A percentile compares a stretch with the other conserved stretches of the same genome.
phyloP scores from a whole-genome alignment of 257 asterid species.

The Solanum bulbocastanum region DNA sequence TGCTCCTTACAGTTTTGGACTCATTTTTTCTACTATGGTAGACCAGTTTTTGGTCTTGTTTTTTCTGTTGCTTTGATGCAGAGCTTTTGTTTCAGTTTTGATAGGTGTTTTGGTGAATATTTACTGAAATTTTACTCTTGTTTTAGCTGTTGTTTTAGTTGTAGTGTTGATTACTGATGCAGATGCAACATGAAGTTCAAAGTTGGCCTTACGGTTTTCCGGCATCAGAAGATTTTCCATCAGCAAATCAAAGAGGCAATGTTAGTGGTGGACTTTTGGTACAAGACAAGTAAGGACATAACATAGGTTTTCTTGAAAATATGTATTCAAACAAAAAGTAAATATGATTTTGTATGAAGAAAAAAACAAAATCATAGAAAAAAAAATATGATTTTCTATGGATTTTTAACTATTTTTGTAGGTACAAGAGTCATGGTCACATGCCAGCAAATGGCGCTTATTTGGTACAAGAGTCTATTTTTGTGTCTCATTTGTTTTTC shows the following conservation, averaged over 20 bases:
- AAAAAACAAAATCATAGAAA: too few species aligned
- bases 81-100: too few species aligned
- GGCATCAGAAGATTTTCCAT: slow-evolving; percentile 42
- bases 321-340: neutral
- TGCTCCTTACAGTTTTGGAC: too few species aligned
- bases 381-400: neutral
- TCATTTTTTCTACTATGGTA: too few species aligned
- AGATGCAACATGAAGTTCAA: slow-evolving; percentile 26
- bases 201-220: slow-evolving; percentile 64
- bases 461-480: too few species aligned
- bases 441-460: slow-evolving; percentile 45
- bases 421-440: slow-evolving; percentile 20
- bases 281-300: slow-evolving; percentile 35
- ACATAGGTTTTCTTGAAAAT: neutral
- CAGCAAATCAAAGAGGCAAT: slow-evolving; percentile 37
- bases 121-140: too few species aligned
- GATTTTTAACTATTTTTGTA: neutral
- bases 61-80: too few species aligned
- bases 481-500: too few species aligned
- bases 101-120: too few species aligned
- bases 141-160: too few species aligned
- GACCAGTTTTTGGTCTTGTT: too few species aligned
- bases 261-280: slow-evolving; percentile 44
- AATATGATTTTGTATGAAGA: neutral
- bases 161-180: neutral